Conservation (phyloP, 2,329 filamentous ascomycete genomes). For the Plenodomus tracheiphilus region DNA sequence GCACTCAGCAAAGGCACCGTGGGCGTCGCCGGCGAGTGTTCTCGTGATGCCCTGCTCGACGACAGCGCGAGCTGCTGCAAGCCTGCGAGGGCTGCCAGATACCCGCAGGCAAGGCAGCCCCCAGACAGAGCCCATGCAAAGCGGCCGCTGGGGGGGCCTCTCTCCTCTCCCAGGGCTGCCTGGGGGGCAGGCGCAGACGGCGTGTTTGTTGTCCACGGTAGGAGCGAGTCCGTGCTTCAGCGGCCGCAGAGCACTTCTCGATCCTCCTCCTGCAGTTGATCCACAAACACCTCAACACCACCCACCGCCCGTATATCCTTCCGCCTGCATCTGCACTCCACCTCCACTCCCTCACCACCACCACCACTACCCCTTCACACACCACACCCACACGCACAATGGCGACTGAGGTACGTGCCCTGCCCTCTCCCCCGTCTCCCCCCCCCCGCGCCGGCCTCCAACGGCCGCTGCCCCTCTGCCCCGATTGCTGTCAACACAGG, state of each 20-base stretch:
- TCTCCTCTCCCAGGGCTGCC: background rate
- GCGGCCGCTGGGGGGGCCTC: constrained; percentile 12
- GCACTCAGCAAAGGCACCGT: no score
- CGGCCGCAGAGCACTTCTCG: constrained; percentile 2
- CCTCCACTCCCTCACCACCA: constrained; percentile 14
- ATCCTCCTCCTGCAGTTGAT: constrained; percentile 25
- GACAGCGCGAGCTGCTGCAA: no score
- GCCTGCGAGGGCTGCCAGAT: no score
- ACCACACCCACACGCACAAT: constrained; percentile 48
- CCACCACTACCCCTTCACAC: constrained; percentile 18
- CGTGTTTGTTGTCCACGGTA: constrained; percentile 11
- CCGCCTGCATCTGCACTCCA: constrained; percentile 21
- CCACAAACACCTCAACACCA: constrained; percentile 29
- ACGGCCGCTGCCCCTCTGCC: constrained; percentile 48
- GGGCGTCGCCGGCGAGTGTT: no score
- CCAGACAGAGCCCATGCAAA: constrained; percentile 16
- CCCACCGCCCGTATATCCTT: constrained; percentile 26
- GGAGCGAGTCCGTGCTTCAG: background rate
- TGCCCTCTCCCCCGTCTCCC: constrained; percentile 41
- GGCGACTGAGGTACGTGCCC: constrained; percentile 64
- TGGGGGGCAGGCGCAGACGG: constrained; percentile 27
- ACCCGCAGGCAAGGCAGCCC: constrained; percentile 1
- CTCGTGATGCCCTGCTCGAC: background rate
- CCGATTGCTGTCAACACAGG: constrained; percentile 38
- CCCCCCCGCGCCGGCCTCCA: constrained; percentile 38